phyloP scores from a whole-genome alignment of 805 yeast genomes.

The Cyberlindnera lachancei region DNA sequence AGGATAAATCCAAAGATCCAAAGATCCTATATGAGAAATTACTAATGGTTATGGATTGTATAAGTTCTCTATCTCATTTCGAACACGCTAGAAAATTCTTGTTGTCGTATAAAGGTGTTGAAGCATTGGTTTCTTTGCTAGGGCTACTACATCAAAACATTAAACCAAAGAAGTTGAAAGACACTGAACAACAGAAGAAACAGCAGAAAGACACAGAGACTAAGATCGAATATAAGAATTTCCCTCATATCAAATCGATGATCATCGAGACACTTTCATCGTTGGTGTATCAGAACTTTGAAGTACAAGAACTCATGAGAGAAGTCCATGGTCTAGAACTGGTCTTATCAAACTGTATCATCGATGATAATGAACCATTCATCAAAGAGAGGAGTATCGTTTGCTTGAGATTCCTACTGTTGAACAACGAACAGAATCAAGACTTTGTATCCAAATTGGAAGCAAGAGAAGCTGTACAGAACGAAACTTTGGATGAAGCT shows the following conservation, averaged over 20 bases:
- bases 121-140: constrained; percentile 24
- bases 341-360: constrained; percentile 70
- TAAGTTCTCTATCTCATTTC: constrained; percentile 25
- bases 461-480: constrained; percentile 58
- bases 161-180: constrained; percentile 23
- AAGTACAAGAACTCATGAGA: constrained; percentile 63
- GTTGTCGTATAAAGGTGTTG: constrained; percentile 29
- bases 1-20: constrained; percentile 8
- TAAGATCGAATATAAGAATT: constrained; percentile 26
- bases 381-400: constrained; percentile 79
- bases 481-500: constrained; percentile 52
- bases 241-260: constrained; percentile 62
- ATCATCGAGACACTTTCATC: constrained; percentile 60
- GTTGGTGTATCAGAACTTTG: constrained; percentile 41
- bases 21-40: constrained; percentile 24
- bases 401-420: constrained; percentile 63
- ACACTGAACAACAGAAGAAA: constrained; percentile 15
- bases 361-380: constrained; percentile 85
- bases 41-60: constrained; percentile 25
- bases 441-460: constrained; percentile 68
- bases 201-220: not conserved
- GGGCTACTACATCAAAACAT: constrained; percentile 27
- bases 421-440: constrained; percentile 64
- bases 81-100: constrained; percentile 31
- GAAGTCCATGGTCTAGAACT: constrained; percentile 61